Evolutionary conservation across 2,329 filamentous ascomycete species (phyloP), one percentile per base, ranked within the genome.

Genomic region (Thelonectria blattea): DNA sequence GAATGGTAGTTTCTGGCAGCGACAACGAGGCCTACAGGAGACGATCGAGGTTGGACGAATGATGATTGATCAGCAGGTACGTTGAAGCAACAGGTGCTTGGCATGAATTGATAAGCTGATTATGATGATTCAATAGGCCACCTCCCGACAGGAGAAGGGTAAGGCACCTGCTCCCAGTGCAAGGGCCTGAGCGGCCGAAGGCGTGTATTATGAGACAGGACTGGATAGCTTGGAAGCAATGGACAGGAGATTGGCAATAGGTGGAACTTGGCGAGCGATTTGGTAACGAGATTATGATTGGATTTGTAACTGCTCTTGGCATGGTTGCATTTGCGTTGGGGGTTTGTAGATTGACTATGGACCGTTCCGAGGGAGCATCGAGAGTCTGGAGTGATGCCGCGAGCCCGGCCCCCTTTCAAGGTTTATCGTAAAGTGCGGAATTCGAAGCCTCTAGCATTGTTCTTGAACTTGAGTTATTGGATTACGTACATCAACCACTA

Each of bases 11-110:
- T 88, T 89, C 72, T 89, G 86, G 86, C 78, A 83, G 57, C 80
- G 83, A n/a, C 86, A 88, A 70, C 79, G 81, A 52, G 81, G 85
- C 11, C 80, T 84, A 72, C 75, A 78, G 4, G 85, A 88, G 65
- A 86, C 84, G 0, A 84, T 88, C 52, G 74, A 83, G 51, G 78
- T 87, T 24, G 86, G 86, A 3, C 80, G 81, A 54, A 77, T 70
- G 22, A 76, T 86, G 72, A 88, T 89, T 66, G 75, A 79, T n/a
- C 78, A 83, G 72, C 73, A 76, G 70, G 73, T 72, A 60, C 65
- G 68, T 56, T 56, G 15, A 22, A 4, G 27, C 27, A 39, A 34
- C 15, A 3, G 24, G 5, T 17, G 15, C n/a, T 37, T 17, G 20
- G 39, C n/a, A 20, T 43, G 11, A 27, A 12, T 30, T 20, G 10